Percentiles rank a stretch among this genome's conserved stretches.
Conservation (phyloP, 371 early-diverging fungal genomes). For the Basidiobolus meristosporus region DNA sequence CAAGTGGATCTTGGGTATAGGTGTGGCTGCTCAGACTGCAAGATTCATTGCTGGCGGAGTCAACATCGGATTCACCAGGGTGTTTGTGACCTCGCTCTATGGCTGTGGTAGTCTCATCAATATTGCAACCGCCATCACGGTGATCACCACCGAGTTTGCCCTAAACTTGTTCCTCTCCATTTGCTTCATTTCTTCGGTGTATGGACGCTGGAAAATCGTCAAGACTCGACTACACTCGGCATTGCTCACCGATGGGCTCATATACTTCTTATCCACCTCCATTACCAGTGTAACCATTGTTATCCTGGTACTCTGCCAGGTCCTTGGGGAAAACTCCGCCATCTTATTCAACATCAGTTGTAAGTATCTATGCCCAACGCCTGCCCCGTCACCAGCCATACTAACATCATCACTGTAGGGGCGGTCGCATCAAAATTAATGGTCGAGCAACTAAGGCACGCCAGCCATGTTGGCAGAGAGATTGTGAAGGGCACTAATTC, state of each 20-base stretch:
- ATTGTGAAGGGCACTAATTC: no score
- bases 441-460: slow-evolving; percentile 1
- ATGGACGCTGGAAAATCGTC: slow-evolving; percentile 1
- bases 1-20: background rate
- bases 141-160: background rate
- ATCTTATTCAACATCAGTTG: slow-evolving; percentile 3
- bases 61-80: background rate
- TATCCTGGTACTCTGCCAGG: slow-evolving; percentile 1
- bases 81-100: slow-evolving; percentile 2
- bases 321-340: slow-evolving; percentile 1
- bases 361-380: no score
- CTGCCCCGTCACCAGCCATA: no score
- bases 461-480: background rate
- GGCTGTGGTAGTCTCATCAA: slow-evolving; percentile 1
- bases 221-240: background rate
- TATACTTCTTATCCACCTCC: background rate
- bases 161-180: slow-evolving; percentile 1
- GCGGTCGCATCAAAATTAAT: slow-evolving; percentile 3
- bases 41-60: background rate
- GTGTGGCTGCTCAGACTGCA: background rate
- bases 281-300: background rate
- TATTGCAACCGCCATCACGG: background rate
- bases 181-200: slow-evolving; percentile 1
- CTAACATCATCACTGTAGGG: no score
- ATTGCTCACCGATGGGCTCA: slow-evolving; percentile 1